phyloP scores from a whole-genome alignment of 805 yeast species.

The Monosporozyma aerobia region DNA sequence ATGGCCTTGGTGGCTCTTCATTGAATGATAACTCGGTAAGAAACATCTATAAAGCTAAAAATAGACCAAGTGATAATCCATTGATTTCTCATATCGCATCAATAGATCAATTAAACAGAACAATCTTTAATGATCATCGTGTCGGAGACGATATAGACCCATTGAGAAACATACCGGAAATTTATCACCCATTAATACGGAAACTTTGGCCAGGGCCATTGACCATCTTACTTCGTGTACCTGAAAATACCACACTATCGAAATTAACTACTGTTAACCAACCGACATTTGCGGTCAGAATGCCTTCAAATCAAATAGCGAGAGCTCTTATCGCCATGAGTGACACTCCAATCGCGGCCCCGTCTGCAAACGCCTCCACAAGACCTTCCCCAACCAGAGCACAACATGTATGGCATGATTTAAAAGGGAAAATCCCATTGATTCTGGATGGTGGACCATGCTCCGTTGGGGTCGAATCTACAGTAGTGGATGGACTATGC shows the following conservation, averaged over 20 bases:
- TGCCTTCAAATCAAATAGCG: conserved; percentile 83
- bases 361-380: conserved; percentile 95
- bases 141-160: background rate
- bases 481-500: conserved; percentile 85
- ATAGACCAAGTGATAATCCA: conserved; percentile 93
- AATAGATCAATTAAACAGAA: conserved; percentile 54
- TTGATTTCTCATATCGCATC: conserved; percentile 85
- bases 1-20: conserved; percentile 89
- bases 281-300: conserved; percentile 82
- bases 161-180: conserved; percentile 48
- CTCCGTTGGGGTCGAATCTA: conserved; percentile 83
- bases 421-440: conserved; percentile 69
- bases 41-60: conserved; percentile 78
- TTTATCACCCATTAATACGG: conserved; percentile 54
- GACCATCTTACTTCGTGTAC: conserved; percentile 69
- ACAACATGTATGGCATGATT: conserved; percentile 71
- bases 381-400: conserved; percentile 91
- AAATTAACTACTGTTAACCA: conserved; percentile 77
- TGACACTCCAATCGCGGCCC: conserved; percentile 91
- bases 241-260: conserved; percentile 43
- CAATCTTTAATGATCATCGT: conserved; percentile 37
- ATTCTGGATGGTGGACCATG: conserved; percentile 89
- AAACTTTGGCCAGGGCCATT: conserved; percentile 95
- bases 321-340: conserved; percentile 78
- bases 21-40: conserved; percentile 61